Conservation (phyloP, 2,329 filamentous ascomycete species). For the Chrysoporthe austroafricana region DNA sequence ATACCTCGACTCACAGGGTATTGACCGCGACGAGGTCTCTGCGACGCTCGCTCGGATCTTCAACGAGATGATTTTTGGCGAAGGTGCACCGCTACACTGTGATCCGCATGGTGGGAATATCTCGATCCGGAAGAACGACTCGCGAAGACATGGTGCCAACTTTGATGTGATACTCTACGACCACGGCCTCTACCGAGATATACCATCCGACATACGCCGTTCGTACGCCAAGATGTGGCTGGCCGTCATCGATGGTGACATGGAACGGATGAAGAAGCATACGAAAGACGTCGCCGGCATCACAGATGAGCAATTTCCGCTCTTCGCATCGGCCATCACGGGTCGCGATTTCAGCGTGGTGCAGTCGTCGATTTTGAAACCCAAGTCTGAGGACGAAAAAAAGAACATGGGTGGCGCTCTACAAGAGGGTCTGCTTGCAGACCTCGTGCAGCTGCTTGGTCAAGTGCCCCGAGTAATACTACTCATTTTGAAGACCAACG, state of each 20-base stretch:
- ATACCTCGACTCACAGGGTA: slow-evolving; percentile 82
- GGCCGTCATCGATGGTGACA: slow-evolving; percentile 88
- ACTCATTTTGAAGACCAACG: slow-evolving; percentile 96
- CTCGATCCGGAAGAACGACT: slow-evolving; percentile 78
- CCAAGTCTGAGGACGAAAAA: slow-evolving; percentile 76
- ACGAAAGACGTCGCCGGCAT: slow-evolving; percentile 88
- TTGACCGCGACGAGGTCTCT: slow-evolving; percentile 94
- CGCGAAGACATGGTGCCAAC: slow-evolving; percentile 64
- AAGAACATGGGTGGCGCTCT: slow-evolving; percentile 83
- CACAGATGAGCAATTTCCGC: slow-evolving; percentile 84
- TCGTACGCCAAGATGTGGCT: slow-evolving; percentile 98
- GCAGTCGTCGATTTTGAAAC: slow-evolving; percentile 58
- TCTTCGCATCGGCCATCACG: slow-evolving; percentile 96
- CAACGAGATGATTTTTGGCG: slow-evolving; percentile 99
- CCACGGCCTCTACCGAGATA: slow-evolving; percentile 94
- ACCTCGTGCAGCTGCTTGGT: slow-evolving; percentile 85
- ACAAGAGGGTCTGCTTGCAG: slow-evolving; percentile 84
- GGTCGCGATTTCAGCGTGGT: slow-evolving; percentile 87
- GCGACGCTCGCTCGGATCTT: slow-evolving; percentile 89
- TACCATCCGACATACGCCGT: slow-evolving; percentile 75
- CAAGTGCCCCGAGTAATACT: slow-evolving; percentile 91
- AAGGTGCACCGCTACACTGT: slow-evolving; percentile 87
- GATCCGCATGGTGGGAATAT: slow-evolving; percentile 97
- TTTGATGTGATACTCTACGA: slow-evolving; percentile 98
- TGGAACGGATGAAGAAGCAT: slow-evolving; percentile 84